These are phyloP conservation scores for Cardiospermum halicacabum DNA, from an alignment of 345 rosid species.

Conservation along the genomic window DNA sequence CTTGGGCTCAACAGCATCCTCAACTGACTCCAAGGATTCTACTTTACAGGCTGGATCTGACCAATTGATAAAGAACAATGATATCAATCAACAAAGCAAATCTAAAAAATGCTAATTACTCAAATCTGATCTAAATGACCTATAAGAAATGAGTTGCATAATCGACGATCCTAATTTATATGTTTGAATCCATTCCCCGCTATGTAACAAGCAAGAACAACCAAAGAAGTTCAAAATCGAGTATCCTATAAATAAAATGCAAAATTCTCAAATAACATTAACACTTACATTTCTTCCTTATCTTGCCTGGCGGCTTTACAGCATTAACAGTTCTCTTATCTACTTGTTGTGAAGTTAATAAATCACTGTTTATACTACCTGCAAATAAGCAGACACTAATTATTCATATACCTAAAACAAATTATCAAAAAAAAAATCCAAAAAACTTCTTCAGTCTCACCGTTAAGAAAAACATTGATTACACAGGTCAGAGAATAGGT, in stretches of 20 bases:
- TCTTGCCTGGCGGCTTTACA: slow-evolving; percentile 16
- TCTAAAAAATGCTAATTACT: too few species aligned
- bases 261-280: neutral
- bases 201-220: too few species aligned
- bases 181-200: too few species aligned
- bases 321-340: neutral
- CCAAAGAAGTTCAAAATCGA: slow-evolving; percentile 4
- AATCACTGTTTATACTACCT: slow-evolving; percentile 31
- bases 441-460: slow-evolving; percentile 33
- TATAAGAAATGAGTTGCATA: too few species aligned
- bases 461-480: slow-evolving; percentile 47
- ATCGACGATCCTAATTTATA: too few species aligned
- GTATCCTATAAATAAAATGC: neutral
- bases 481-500: slow-evolving; percentile 46
- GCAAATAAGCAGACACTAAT: slow-evolving; percentile 1
- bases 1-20: slow-evolving; percentile 46
- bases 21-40: slow-evolving; percentile 43
- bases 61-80: slow-evolving; percentile 14
- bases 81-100: slow-evolving; percentile 9
- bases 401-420: neutral
- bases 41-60: slow-evolving; percentile 77
- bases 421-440: neutral
- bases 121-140: too few species aligned
- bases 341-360: slow-evolving; percentile 17
- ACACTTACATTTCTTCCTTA: slow-evolving; percentile 42